Evolutionary conservation across 2,329 filamentous ascomycete species (phyloP).

Genomic region (Fonsecaea monophora): DNA sequence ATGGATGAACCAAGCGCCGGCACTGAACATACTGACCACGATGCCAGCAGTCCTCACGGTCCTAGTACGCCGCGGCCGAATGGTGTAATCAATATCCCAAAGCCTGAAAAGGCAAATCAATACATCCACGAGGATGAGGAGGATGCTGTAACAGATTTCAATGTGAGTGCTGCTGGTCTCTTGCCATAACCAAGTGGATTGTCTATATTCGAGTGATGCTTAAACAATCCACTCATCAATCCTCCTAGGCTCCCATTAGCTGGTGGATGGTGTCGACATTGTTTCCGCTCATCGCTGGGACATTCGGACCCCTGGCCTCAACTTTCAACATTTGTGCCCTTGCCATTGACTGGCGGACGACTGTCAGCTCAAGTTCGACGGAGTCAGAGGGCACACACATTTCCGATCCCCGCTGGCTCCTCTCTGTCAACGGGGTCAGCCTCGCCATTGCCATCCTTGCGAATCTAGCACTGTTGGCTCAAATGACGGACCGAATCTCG

Average conservation of each 20-base stretch:
- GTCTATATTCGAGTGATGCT: neutral
- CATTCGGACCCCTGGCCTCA: constrained; percentile 49
- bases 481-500: constrained; percentile 20
- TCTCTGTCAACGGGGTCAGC: neutral
- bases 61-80: neutral
- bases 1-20: neutral
- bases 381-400: constrained; percentile 23
- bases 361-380: constrained; percentile 13
- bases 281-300: constrained; percentile 29
- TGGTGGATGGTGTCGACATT: constrained; percentile 11
- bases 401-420: constrained; percentile 23
- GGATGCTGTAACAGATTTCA: constrained; percentile 11
- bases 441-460: neutral
- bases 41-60: neutral
- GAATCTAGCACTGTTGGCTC: neutral
- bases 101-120: constrained; percentile 5
- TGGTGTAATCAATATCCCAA: constrained; percentile 6
- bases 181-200: neutral
- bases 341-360: constrained; percentile 26
- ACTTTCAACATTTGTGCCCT: constrained; percentile 48
- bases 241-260: constrained; percentile 6
- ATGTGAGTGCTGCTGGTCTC: constrained; percentile 3
- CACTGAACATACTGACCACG: neutral
- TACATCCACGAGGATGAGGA: constrained; percentile 11
- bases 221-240: neutral